Evolutionary conservation across 2,329 filamentous ascomycete species (phyloP).

Genomic region (Colletotrichum sublineola): DNA sequence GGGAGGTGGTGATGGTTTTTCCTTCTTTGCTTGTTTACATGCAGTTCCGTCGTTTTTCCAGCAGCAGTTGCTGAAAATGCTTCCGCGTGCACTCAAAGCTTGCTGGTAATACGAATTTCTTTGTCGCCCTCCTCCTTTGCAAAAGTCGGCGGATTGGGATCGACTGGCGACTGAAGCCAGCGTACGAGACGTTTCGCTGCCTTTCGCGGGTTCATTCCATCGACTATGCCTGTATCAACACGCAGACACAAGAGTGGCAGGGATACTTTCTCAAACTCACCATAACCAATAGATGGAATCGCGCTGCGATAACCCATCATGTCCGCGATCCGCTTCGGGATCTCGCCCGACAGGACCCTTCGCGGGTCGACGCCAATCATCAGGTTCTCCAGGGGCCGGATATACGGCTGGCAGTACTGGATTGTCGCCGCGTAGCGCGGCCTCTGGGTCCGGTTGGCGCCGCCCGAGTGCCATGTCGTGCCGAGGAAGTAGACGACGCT

Average conservation of each 20-base stretch:
- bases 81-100: neutral
- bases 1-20: neutral
- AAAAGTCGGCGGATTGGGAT: neutral
- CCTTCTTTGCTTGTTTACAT: too few relatives aligned
- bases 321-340: slow-evolving; percentile 45
- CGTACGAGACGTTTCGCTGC: slow-evolving; percentile 6
- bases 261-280: slow-evolving; percentile 16
- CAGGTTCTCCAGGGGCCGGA: slow-evolving; percentile 54
- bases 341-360: slow-evolving; percentile 30
- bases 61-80: neutral
- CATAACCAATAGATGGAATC: slow-evolving; percentile 45
- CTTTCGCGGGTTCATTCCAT: slow-evolving; percentile 17
- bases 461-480: slow-evolving; percentile 55
- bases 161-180: slow-evolving; percentile 22
- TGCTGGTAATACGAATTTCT: neutral
- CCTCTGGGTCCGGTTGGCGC: slow-evolving; percentile 49
- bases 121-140: slow-evolving; percentile 19
- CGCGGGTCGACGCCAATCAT: slow-evolving; percentile 51
- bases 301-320: slow-evolving; percentile 47
- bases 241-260: neutral
- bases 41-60: too few relatives aligned
- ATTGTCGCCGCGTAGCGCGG: slow-evolving; percentile 54
- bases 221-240: neutral
- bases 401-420: slow-evolving; percentile 57
- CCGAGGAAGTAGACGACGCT: slow-evolving; percentile 53